Conservation (phyloP, 768 basidiomycete genomes). For the Russula sp. region DNA sequence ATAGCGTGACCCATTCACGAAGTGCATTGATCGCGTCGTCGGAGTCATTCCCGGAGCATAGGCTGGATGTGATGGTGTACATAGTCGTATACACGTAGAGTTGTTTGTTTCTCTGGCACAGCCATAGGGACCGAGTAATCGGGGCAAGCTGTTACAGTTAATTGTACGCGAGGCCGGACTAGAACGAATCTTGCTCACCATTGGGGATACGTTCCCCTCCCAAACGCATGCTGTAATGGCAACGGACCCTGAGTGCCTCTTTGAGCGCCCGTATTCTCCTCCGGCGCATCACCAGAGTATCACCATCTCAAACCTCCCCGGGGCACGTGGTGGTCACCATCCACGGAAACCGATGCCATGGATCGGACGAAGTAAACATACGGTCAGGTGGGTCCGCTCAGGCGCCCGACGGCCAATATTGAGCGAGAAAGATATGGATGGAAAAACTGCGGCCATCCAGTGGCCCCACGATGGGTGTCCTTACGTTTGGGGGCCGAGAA, state of each 20-base stretch:
- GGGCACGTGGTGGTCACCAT: conserved; percentile 6
- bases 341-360: not conserved
- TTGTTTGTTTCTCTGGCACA: conserved; percentile 10
- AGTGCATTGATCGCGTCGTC: conserved; percentile 22
- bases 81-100: conserved; percentile 17
- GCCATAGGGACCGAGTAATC: conserved; percentile 7
- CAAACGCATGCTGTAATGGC: conserved; percentile 14
- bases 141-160: not conserved
- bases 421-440: not conserved
- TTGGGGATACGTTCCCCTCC: conserved; percentile 10
- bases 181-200: conserved; percentile 17
- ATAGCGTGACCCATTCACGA: conserved; percentile 11
- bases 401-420: not conserved
- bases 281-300: conserved; percentile 7
- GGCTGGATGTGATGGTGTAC: conserved; percentile 8
- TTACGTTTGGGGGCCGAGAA: conserved; percentile 4
- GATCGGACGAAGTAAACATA: conserved; percentile 4
- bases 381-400: not conserved
- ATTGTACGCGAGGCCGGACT: conserved; percentile 2
- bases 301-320: conserved; percentile 4
- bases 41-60: conserved; percentile 17
- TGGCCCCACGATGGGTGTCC: not conserved
- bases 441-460: not conserved
- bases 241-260: conserved; percentile 11
- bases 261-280: conserved; percentile 3